Conservation (phyloP, 1,284 basidiomycete species). For the Pisolithus thermaeus region DNA sequence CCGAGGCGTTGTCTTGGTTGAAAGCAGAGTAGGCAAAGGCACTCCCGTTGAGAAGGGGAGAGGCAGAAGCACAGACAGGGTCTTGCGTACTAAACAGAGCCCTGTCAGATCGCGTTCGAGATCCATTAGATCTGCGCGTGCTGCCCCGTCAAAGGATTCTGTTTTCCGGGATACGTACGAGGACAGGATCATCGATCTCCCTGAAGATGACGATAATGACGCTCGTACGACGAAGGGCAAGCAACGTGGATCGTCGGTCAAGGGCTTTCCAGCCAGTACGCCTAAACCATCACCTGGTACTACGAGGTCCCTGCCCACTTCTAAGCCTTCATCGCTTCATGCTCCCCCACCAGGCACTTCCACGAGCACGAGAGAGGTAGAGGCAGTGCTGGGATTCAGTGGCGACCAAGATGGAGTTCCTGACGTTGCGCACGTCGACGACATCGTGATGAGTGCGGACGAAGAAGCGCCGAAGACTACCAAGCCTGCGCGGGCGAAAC, state of each 20-base stretch:
- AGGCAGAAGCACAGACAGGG: neutral
- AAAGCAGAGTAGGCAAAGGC: neutral
- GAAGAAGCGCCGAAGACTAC: neutral
- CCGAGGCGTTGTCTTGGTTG: neutral
- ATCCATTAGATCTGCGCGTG: conserved; percentile 9
- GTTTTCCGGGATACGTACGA: conserved; percentile 12
- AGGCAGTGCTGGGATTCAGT: conserved; percentile 10
- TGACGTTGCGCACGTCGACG: neutral
- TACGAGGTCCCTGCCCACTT: conserved; percentile 1
- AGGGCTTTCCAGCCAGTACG: neutral
- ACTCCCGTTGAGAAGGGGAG: neutral
- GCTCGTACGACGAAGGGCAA: neutral
- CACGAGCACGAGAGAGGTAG: conserved; percentile 25
- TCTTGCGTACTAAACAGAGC: neutral
- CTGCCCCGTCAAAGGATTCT: neutral
- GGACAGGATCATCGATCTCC: conserved; percentile 22
- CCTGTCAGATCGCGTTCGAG: conserved; percentile 2
- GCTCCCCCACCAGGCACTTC: conserved; percentile 16
- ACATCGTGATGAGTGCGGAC: conserved; percentile 2
- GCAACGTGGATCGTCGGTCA: neutral
- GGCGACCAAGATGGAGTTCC: neutral
- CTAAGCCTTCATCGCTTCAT: conserved; percentile 4
- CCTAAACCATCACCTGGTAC: neutral
- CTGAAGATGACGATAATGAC: conserved; percentile 8
- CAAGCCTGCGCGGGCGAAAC: neutral